Percentiles rank a stretch among this genome's conserved stretches.
Conservation (phyloP, 2,329 filamentous ascomycete genomes). For the Microdochium paspali region DNA sequence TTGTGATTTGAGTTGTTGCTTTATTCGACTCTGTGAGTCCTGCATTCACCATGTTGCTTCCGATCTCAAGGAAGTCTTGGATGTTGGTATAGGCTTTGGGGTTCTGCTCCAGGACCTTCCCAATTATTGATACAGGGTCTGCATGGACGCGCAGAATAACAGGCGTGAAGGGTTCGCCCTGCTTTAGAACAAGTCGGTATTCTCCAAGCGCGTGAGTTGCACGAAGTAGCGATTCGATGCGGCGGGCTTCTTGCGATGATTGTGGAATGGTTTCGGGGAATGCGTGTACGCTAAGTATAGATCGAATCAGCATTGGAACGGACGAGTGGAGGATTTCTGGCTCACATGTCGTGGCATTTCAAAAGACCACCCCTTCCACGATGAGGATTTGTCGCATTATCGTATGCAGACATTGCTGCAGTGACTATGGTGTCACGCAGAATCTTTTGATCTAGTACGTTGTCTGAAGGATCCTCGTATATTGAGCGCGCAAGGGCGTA, state of each 20-base stretch:
- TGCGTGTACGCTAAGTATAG: constrained; percentile 45
- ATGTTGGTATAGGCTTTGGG: constrained; percentile 63
- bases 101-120: constrained; percentile 69
- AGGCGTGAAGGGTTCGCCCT: constrained; percentile 71
- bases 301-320: neutral
- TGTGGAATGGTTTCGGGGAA: constrained; percentile 49
- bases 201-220: constrained; percentile 68
- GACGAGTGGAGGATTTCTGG: constrained; percentile 1
- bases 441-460: constrained; percentile 35
- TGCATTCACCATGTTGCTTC: constrained; percentile 54
- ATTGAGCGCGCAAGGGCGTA: constrained; percentile 55
- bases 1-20: constrained; percentile 11
- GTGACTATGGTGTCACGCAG: constrained; percentile 53
- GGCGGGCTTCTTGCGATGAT: constrained; percentile 39
- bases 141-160: constrained; percentile 68
- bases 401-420: constrained; percentile 61
- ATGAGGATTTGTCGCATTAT: constrained; percentile 76
- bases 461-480: constrained; percentile 41
- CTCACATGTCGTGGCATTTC: constrained; percentile 67
- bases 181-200: constrained; percentile 69
- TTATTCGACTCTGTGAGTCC: constrained; percentile 31
- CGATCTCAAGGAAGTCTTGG: constrained; percentile 63
- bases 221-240: constrained; percentile 54
- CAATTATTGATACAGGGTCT: constrained; percentile 65
- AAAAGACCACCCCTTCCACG: constrained; percentile 67